A percentile compares a stretch with the other conserved stretches of the same genome.
Conservation (phyloP, 768 basidiomycete genomes). For the Boletus bicolor region DNA sequence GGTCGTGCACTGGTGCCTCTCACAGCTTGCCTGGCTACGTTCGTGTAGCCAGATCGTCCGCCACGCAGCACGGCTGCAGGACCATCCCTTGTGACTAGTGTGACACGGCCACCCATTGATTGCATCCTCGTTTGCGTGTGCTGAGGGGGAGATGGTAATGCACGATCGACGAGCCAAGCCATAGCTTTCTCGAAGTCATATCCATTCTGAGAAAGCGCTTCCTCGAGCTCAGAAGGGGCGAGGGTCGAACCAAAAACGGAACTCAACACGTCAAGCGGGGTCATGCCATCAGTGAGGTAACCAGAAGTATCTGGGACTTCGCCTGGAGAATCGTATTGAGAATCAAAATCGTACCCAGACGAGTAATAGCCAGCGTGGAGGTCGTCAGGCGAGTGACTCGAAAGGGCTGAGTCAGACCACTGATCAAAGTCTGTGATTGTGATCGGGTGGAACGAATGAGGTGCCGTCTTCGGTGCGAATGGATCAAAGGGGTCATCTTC, state of each 20-base stretch:
- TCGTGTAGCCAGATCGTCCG: conserved; percentile 39
- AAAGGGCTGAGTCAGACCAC: conserved; percentile 52
- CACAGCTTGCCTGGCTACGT: conserved; percentile 15
- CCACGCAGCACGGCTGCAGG: conserved; percentile 36
- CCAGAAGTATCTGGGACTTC: conserved; percentile 53
- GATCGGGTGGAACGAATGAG: conserved; percentile 60
- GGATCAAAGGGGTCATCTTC: conserved; percentile 89
- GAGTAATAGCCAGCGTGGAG: conserved; percentile 34
- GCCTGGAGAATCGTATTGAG: conserved; percentile 29
- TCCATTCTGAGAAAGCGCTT: conserved; percentile 80
- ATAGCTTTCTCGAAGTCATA: conserved; percentile 97
- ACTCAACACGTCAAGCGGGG: conserved; percentile 92
- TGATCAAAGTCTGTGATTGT: conserved; percentile 63
- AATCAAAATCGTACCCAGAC: conserved; percentile 31
- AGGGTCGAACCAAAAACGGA: conserved; percentile 92
- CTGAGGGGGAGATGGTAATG: conserved; percentile 45
- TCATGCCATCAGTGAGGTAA: conserved; percentile 87
- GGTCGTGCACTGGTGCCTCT: conserved; percentile 32
- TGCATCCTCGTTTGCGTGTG: conserved; percentile 46
- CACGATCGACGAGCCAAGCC: conserved; percentile 87
- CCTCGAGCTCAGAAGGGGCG: conserved; percentile 88
- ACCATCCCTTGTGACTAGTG: conserved; percentile 58
- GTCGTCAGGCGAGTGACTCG: conserved; percentile 53
- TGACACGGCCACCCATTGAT: conserved; percentile 64
- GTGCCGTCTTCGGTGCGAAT: conserved; percentile 45